Conservation (phyloP, 345 rosid species). For the Trapa bicornis region DNA sequence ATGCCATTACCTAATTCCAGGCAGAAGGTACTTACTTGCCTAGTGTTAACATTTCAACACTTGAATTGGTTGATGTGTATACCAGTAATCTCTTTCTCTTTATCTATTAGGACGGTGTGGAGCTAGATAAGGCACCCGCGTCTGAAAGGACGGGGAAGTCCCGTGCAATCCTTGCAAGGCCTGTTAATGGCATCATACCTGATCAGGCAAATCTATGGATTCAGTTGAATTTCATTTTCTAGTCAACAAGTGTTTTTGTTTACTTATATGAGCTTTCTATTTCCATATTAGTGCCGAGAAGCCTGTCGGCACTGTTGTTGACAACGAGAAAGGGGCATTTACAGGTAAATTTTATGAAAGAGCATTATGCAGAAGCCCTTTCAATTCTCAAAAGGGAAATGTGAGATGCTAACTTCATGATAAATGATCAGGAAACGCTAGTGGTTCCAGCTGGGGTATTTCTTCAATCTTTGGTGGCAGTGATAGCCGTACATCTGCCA, state of each 20-base stretch:
- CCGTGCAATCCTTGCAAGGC: conserved; percentile 76
- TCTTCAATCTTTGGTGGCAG: conserved; percentile 76
- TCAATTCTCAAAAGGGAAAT: neutral
- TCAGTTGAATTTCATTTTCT: conserved; percentile 3
- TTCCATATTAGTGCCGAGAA: conserved; percentile 7
- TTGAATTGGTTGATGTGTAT: neutral
- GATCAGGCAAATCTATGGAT: conserved; percentile 54
- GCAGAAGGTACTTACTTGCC: conserved; percentile 43
- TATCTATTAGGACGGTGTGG: conserved; percentile 48
- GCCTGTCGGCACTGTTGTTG: conserved; percentile 50
- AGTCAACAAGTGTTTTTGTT: neutral
- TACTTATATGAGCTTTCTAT: neutral
- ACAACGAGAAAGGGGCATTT: conserved; percentile 48
- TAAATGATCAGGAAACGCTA: conserved; percentile 27
- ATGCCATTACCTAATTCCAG: conserved; percentile 39
- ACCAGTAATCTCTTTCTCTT: neutral
- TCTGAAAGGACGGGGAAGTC: conserved; percentile 61
- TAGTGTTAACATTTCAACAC: conserved; percentile 6
- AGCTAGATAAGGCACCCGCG: conserved; percentile 59
- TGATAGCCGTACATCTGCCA: conserved; percentile 42
- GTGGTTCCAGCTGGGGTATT: conserved; percentile 76
- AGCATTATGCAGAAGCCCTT: neutral
- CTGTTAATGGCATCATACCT: conserved; percentile 64
- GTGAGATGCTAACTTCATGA: neutral
- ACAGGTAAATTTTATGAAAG: conserved; percentile 33